Evolutionary conservation across 768 basidiomycete genomes (phyloP).

Genomic region (Hebeloma cylindrosporum): DNA sequence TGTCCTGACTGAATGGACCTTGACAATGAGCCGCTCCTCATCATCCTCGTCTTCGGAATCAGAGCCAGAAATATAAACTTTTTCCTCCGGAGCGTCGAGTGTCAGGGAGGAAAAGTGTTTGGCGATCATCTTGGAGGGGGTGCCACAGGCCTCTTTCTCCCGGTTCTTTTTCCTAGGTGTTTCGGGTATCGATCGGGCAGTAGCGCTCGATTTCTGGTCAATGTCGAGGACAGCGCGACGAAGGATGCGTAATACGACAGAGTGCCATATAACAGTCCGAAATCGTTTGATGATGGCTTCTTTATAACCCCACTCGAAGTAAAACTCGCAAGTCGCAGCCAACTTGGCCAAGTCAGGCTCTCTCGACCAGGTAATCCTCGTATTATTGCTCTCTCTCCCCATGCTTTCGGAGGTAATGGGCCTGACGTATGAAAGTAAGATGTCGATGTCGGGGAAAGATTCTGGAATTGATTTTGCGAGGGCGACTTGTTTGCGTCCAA

Average conservation of each 20-base stretch:
- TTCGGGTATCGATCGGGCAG: slow-evolving; percentile 18
- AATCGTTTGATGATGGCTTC: slow-evolving; percentile 84
- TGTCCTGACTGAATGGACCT: slow-evolving; percentile 62
- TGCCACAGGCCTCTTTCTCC: slow-evolving; percentile 33
- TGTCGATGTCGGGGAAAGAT: slow-evolving; percentile 69
- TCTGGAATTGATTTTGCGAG: slow-evolving; percentile 64
- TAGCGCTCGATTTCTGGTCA: slow-evolving; percentile 30
- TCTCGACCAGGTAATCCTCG: slow-evolving; percentile 43
- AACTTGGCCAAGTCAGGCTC: slow-evolving; percentile 73
- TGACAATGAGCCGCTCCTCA: slow-evolving; percentile 50
- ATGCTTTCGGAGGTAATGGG: slow-evolving; percentile 74
- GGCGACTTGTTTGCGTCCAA: slow-evolving; percentile 63
- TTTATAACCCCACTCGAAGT: slow-evolving; percentile 91
- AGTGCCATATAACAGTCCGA: slow-evolving; percentile 79
- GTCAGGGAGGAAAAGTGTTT: slow-evolving; percentile 52
- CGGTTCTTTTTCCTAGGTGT: slow-evolving; percentile 41
- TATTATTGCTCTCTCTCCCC: slow-evolving; percentile 38
- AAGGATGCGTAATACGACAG: slow-evolving; percentile 67
- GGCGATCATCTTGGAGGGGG: slow-evolving; percentile 55
- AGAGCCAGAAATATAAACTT: slow-evolving; percentile 19
- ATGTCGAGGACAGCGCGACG: slow-evolving; percentile 59
- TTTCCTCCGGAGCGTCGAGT: slow-evolving; percentile 28
- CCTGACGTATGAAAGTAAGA: slow-evolving; percentile 74
- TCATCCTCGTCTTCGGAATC: slow-evolving; percentile 37
- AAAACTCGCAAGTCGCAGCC: slow-evolving; percentile 79